A percentile compares a stretch with the other conserved stretches of the same genome.
Evolutionary conservation across 129 eudicot species (phyloP).

Genomic region (Pittosporum tobira): DNA sequence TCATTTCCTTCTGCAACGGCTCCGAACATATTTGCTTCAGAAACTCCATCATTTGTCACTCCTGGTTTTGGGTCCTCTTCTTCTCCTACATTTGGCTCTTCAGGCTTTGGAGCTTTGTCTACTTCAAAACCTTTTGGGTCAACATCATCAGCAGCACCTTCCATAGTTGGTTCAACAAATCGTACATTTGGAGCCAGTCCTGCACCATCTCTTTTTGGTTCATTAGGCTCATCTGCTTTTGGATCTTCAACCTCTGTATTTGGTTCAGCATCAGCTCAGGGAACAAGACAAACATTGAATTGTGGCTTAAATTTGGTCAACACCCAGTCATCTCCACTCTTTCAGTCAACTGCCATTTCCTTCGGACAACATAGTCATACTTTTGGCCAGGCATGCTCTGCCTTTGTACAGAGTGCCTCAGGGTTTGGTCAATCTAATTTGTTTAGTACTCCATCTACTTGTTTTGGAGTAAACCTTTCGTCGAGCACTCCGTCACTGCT

Average conservation of each 20-base stretch:
- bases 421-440: constrained; percentile 53
- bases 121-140: constrained; percentile 58
- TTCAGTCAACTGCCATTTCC: constrained; percentile 66
- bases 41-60: constrained; percentile 20
- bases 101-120: constrained; percentile 42
- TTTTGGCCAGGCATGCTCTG: constrained; percentile 56
- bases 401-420: constrained; percentile 50
- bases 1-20: constrained; percentile 56
- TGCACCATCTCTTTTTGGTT: constrained; percentile 43
- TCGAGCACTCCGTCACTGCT: constrained; percentile 45
- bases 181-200: constrained; percentile 44
- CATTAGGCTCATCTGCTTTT: constrained; percentile 17
- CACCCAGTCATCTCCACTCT: constrained; percentile 68
- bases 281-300: constrained; percentile 39
- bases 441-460: constrained; percentile 52
- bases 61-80: constrained; percentile 32
- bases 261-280: constrained; percentile 54
- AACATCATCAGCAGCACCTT: constrained; percentile 47
- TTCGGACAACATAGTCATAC: constrained; percentile 55
- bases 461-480: constrained; percentile 53
- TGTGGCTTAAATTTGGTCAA: constrained; percentile 50
- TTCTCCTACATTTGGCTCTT: constrained; percentile 37
- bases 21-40: constrained; percentile 57
- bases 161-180: constrained; percentile 41
- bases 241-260: constrained; percentile 41